Evolutionary conservation across 2,329 filamentous ascomycete genomes (phyloP).

Genomic region (Cordyceps cicadae): DNA sequence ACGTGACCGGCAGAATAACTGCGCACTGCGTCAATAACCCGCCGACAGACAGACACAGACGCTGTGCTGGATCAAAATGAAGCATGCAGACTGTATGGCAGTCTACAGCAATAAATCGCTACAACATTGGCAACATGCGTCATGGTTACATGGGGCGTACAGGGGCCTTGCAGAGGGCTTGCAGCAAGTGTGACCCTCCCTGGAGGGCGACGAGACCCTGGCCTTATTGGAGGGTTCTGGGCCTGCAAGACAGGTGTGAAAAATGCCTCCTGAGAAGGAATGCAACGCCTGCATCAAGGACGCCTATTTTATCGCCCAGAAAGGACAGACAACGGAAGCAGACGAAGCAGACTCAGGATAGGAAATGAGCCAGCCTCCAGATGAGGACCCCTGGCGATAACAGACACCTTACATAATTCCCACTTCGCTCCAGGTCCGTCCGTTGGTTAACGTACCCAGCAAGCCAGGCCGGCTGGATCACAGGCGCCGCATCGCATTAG

Average conservation of each 20-base stretch:
- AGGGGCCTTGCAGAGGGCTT: constrained; percentile 4
- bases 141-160: background rate
- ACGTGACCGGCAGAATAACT: background rate
- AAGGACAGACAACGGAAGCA: no score
- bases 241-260: background rate
- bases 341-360: no score
- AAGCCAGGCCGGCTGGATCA: background rate
- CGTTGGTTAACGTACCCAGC: constrained; percentile 10
- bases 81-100: background rate
- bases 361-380: background rate
- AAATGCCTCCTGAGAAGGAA: background rate
- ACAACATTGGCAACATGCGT: background rate
- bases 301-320: no score
- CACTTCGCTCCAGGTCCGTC: background rate
- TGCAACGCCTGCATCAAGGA: background rate
- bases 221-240: background rate
- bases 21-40: background rate
- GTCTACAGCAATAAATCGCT: background rate
- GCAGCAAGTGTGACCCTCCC: constrained; percentile 7
- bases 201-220: background rate
- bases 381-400: background rate
- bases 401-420: background rate
- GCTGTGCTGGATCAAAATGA: background rate
- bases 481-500: constrained; percentile 2
- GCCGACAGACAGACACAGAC: background rate